Percentiles rank a stretch among this genome's conserved stretches.
Conservation (phyloP, 306 rosid genomes). For the Acacia crassicarpa region DNA sequence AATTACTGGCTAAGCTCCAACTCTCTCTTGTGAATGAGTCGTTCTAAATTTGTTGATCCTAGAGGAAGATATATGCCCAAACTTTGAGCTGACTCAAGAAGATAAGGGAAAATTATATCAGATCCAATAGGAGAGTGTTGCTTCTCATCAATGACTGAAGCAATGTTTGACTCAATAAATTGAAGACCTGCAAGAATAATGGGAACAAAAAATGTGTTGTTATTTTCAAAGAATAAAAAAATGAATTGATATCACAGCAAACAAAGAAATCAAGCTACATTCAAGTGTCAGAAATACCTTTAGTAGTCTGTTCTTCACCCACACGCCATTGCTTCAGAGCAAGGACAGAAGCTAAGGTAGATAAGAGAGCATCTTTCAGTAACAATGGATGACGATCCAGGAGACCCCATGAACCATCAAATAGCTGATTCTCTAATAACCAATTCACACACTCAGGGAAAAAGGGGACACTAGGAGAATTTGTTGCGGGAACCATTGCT, state of each 20-base stretch:
- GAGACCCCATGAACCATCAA: constrained; percentile 86
- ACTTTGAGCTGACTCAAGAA: constrained; percentile 57
- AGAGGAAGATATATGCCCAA: constrained; percentile 57
- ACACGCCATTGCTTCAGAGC: constrained; percentile 71
- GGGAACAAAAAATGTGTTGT: neutral
- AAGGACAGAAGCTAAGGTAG: constrained; percentile 70
- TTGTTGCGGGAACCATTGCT: constrained; percentile 77
- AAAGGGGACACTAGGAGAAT: constrained; percentile 51
- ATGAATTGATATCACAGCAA: constrained; percentile 7
- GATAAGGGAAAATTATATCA: constrained; percentile 62
- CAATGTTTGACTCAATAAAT: constrained; percentile 66
- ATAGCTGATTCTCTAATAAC: constrained; percentile 70
- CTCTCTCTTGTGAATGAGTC: constrained; percentile 58
- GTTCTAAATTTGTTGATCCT: constrained; percentile 43
- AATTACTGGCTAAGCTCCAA: constrained; percentile 57
- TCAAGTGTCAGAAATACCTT: constrained; percentile 42
- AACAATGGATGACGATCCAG: constrained; percentile 45
- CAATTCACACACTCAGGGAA: constrained; percentile 79
- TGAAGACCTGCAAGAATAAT: constrained; percentile 59
- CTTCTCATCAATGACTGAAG: constrained; percentile 61
- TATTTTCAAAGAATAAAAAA: neutral
- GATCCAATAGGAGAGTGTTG: constrained; percentile 75
- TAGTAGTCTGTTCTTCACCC: constrained; percentile 63
- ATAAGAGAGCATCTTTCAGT: constrained; percentile 66
- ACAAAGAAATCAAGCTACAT: constrained; percentile 4